Evolutionary conservation across 1,139 yeast genomes (phyloP), one percentile per base, ranked within the genome.

Genomic region (Scheffersomyces titani): DNA sequence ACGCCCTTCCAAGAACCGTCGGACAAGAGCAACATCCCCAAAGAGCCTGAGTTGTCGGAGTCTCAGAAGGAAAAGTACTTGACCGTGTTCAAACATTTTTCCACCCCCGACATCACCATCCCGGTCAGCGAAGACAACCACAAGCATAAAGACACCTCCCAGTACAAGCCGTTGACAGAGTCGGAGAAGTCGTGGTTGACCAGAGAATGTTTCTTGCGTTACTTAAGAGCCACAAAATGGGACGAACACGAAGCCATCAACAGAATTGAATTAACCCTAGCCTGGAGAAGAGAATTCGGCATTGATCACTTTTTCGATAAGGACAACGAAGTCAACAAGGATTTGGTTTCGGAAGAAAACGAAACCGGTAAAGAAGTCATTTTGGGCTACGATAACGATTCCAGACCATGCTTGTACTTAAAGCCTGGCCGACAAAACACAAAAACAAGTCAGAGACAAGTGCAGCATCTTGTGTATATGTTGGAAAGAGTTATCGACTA

Each of bases 1-100:
- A 58, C 71, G 7, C 94, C 96, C 1, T 88, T 89, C 64, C 75
- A 72, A 9, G 64, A 64, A 1, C 84, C 90, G 0, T 81, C 88
- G 3, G 57, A 67, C 0, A 70, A 71, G 44, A 75, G 89, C 47
- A 70, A 68, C 48, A 82, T 86, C 3, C 94, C 94, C 0, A 67
- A 70, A 50, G 83, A 79, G 19, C 70, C 70, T 6, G 71, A 76
- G 52, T 76, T 93, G 52, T 77, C 83, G 0, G 54, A 52, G 6
- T 57, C 57, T 19, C 67, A 68, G 51, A 55, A 55, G 52, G 59
- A 52, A 21, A 67, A 68, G 52, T 68, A 64, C 55, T 49, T 52
- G 18, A 47, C 57, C 2, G 71, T 70, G 20, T 62, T 57, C 47
- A 47, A 52, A 44, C 66, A 65, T 54, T 68, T 66, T 51, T 54